Conservation (phyloP, 208 protist genomes). For the Leishmania tropica region DNA sequence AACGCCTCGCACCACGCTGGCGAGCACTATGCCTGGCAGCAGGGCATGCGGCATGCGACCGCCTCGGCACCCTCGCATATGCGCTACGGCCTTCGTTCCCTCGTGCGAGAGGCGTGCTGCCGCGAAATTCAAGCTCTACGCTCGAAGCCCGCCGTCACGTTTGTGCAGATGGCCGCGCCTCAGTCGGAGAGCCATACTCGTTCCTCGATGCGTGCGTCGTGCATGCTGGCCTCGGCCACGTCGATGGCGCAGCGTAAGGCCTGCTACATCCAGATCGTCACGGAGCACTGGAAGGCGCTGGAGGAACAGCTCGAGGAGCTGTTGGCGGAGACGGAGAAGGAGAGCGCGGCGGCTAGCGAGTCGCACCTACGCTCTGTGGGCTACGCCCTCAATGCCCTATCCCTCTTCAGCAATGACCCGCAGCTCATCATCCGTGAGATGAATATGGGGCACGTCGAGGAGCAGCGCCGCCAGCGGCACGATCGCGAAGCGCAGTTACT, state of each 20-base stretch:
- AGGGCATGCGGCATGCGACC: constrained; percentile 26
- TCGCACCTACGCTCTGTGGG: constrained; percentile 26
- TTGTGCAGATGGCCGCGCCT: constrained; percentile 24
- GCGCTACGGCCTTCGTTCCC: constrained; percentile 38
- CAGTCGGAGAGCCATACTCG: constrained; percentile 16
- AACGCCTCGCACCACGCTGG: constrained; percentile 22
- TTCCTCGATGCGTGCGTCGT: constrained; percentile 27
- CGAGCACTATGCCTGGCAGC: constrained; percentile 31
- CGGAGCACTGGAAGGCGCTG: constrained; percentile 37
- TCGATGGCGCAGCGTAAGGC: constrained; percentile 32
- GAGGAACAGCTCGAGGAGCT: constrained; percentile 35
- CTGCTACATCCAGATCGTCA: constrained; percentile 27
- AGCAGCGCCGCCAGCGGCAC: constrained; percentile 37
- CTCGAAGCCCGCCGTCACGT: constrained; percentile 30
- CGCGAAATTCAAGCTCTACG: constrained; percentile 35
- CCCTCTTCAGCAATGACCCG: constrained; percentile 41
- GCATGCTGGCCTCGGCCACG: constrained; percentile 32
- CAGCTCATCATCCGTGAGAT: constrained; percentile 40
- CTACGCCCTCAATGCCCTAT: constrained; percentile 32
- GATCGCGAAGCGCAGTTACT: constrained; percentile 39
- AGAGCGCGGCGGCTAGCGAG: constrained; percentile 9
- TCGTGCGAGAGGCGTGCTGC: constrained; percentile 42
- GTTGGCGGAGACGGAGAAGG: constrained; percentile 27
- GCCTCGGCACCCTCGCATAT: constrained; percentile 23
- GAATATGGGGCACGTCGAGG: constrained; percentile 35